Evolutionary conservation across 495 filamentous ascomycete species (phyloP).

Genomic region (Arthonia radiata): DNA sequence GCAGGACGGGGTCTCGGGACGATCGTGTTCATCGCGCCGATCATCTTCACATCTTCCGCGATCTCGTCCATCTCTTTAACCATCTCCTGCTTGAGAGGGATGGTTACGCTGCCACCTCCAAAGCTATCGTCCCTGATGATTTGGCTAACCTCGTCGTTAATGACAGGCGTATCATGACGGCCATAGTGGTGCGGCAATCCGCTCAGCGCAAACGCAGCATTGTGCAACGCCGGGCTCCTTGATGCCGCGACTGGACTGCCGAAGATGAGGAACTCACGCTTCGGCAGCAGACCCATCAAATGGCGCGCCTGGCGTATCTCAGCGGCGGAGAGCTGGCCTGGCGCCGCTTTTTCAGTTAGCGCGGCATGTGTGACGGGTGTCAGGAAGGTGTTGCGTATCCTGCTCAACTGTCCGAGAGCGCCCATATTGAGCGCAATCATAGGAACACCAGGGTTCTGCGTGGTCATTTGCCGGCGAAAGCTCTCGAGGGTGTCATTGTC

Average conservation of each 20-base stretch:
- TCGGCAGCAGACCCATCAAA: conserved; percentile 54
- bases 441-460: conserved; percentile 44
- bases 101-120: conserved; percentile 85
- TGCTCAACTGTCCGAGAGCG: conserved; percentile 58
- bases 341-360: conserved; percentile 77
- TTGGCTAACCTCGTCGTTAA: conserved; percentile 31
- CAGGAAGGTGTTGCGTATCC: conserved; percentile 77
- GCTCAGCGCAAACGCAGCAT: conserved; percentile 48
- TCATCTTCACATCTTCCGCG: conserved; percentile 48
- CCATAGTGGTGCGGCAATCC: conserved; percentile 77
- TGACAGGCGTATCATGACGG: conserved; percentile 45
- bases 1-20: conserved; percentile 22
- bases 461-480: conserved; percentile 55
- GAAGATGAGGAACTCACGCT: conserved; percentile 63
- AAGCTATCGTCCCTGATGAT: conserved; percentile 51
- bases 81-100: conserved; percentile 79
- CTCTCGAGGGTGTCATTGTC: conserved; percentile 69
- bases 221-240: conserved; percentile 72
- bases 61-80: conserved; percentile 61
- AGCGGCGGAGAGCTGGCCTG: conserved; percentile 74
- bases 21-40: conserved; percentile 92
- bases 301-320: conserved; percentile 63
- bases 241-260: conserved; percentile 62
- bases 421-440: conserved; percentile 97
- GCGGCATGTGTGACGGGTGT: conserved; percentile 84